Conservation (phyloP, 208 protist species). For the Acanthamoeba royreba region DNA sequence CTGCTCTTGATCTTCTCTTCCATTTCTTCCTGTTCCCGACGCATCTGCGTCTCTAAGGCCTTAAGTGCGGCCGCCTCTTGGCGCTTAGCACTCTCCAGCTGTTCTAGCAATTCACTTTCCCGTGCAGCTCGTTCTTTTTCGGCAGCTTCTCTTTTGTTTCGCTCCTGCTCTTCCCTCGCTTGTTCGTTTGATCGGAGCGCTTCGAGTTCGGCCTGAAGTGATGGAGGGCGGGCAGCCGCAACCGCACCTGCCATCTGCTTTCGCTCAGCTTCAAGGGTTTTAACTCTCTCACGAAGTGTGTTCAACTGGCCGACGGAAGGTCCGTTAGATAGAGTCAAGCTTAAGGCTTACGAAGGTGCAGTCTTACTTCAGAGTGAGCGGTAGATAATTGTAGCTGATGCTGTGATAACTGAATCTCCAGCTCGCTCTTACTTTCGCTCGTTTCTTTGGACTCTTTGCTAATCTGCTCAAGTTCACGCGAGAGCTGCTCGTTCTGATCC, state of each 20-base stretch:
- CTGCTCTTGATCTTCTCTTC: background rate
- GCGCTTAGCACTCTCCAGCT: background rate
- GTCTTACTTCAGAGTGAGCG: background rate
- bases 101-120: background rate
- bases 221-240: background rate
- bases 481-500: background rate
- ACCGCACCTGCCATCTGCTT: background rate
- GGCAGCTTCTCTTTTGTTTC: background rate
- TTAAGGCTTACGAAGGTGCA: background rate
- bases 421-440: background rate
- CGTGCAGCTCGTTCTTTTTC: background rate
- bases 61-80: background rate
- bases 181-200: background rate
- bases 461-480: background rate
- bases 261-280: background rate
- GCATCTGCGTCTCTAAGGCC: background rate
- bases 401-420: background rate
- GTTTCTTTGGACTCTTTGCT: background rate
- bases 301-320: background rate
- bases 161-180: background rate
- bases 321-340: too few species aligned
- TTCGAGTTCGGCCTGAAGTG: background rate
- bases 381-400: background rate
- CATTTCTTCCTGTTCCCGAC: background rate
- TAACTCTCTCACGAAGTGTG: background rate